phyloP scores from a whole-genome alignment of 2,329 filamentous ascomycete genomes.

The Fusarium solani-melongenae region DNA sequence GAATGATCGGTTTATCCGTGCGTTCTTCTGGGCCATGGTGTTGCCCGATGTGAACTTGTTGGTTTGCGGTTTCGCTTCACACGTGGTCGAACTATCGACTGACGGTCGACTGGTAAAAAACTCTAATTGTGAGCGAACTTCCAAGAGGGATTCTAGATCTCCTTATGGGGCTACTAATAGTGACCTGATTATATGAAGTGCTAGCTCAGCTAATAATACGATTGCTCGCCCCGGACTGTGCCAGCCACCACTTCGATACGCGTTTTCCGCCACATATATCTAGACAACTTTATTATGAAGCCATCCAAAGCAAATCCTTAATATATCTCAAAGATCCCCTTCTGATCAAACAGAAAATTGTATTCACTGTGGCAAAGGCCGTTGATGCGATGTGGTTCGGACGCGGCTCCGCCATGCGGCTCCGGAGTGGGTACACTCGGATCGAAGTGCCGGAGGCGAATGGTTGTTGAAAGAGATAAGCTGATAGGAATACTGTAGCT shows the following conservation, averaged over 20 bases:
- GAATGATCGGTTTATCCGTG: background rate
- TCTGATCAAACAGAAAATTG: background rate
- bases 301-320: too few relatives aligned
- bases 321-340: background rate
- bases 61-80: background rate
- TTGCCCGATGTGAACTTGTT: background rate
- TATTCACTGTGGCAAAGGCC: too few relatives aligned
- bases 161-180: too few relatives aligned
- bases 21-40: background rate
- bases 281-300: too few relatives aligned
- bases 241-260: background rate
- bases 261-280: background rate
- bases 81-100: background rate
- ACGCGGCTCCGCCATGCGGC: conserved; percentile 19
- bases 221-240: too few relatives aligned
- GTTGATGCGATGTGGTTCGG: background rate
- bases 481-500: background rate
- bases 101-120: background rate
- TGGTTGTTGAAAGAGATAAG: background rate
- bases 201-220: background rate
- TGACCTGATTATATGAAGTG: background rate
- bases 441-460: background rate
- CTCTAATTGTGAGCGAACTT: background rate
- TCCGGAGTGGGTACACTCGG: conserved; percentile 13
- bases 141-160: background rate